Base-by-base conservation (phyloP, 176 grass and related monocot genomes). In the Tuctoria greenei region DNA sequence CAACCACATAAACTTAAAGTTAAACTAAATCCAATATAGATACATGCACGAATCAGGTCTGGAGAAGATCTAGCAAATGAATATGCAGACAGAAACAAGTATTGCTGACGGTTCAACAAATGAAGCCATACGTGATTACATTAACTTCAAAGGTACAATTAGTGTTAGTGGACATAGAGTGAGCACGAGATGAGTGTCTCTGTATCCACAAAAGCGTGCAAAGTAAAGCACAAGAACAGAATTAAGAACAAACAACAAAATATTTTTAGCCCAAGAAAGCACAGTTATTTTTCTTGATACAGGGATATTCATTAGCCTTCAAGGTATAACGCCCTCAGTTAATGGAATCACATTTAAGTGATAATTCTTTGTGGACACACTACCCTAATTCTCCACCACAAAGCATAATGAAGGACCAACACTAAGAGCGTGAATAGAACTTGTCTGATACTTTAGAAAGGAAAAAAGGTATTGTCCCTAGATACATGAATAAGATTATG, bases 1-100 rank as follows among this genome's bases (percentile, higher is more conserved):
- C 56, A 82, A 45, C 60, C 76, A 79, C 43, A 80, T 67, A 86
- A 64, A 86, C 42, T 37, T 31, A 31, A 31, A 31, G 31, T 31
- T 31, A 31, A 31, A 31, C 31, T 31, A 31, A 31, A 31, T 31
- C 31, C 31, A 31, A 31, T 31, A 31, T 31, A 31, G 31, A 31
- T 31, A 31, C 31, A 31, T 31, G 69, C 28, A 86, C 57, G 75
- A 17, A 79, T 43, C 45, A 73, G 75, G 75, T 73, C 75, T 28
- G 70, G 38, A 81, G n/a, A 44, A 37, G 49, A 71, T 63, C 31
- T 47, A 18, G 42, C 39, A 54, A 23, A 58, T 21, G 37, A 58
- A 77, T 55, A 79, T 23, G 38, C 42, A 38, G 35, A 71, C 12
- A 39, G 51, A 69, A 64, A 24, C 40, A 27, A 13, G 31, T 70